These are phyloP conservation scores for Nelumbo lutea DNA, from an alignment of 164 flowering plant species.

Conservation along the genomic window DNA sequence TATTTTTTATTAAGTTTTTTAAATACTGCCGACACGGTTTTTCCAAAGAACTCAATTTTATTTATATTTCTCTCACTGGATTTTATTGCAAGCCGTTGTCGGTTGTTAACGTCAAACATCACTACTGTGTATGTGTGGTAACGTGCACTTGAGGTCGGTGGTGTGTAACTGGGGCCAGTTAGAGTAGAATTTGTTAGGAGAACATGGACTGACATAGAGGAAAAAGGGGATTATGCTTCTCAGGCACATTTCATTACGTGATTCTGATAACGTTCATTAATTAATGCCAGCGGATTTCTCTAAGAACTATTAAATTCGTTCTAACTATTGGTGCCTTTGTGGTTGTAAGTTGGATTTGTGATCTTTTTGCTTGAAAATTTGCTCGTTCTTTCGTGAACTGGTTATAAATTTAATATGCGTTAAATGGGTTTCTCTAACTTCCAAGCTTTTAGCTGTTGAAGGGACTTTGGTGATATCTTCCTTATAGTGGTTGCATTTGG, in stretches of 20 bases:
- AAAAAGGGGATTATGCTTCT: neutral
- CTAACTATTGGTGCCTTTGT: neutral
- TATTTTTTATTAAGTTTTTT: neutral
- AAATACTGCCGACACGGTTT: neutral
- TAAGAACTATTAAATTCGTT: neutral
- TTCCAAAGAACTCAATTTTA: neutral
- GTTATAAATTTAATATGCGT: neutral
- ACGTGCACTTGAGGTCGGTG: neutral
- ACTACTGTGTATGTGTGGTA: neutral
- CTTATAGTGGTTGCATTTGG: no score
- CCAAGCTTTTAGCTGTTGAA: neutral
- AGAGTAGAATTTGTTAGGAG: neutral
- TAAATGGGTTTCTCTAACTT: neutral
- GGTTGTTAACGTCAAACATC: neutral
- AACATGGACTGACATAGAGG: neutral
- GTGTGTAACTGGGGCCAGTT: neutral
- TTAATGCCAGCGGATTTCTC: neutral
- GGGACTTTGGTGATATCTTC: neutral
- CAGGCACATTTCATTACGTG: neutral
- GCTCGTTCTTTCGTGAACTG: neutral
- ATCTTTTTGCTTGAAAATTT: neutral
- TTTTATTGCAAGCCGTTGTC: constrained; percentile 7
- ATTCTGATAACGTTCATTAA: neutral
- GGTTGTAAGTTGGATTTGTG: neutral
- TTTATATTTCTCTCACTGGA: neutral